Percentiles rank a stretch among this genome's conserved stretches.
These are phyloP conservation scores for Aegilops umbellulata DNA, from an alignment of 176 grass and related monocot genomes.

Conservation along the genomic window DNA sequence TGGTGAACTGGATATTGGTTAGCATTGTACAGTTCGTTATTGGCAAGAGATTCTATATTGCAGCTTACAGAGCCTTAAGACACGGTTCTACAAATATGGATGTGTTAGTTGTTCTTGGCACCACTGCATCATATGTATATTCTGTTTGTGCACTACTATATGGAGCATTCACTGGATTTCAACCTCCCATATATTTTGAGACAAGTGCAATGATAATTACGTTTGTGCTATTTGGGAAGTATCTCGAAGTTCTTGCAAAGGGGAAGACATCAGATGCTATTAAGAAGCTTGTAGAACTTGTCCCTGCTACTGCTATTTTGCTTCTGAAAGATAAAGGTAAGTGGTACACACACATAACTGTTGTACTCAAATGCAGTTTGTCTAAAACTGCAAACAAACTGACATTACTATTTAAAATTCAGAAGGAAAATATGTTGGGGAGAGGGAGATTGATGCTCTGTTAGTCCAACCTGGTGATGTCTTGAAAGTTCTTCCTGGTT, in stretches of 20 bases:
- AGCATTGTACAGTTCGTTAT: slow-evolving; percentile 92
- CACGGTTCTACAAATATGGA: slow-evolving; percentile 99
- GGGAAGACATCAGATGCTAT: slow-evolving; percentile 97
- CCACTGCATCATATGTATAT: slow-evolving; percentile 88
- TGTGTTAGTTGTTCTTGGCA: slow-evolving; percentile 91
- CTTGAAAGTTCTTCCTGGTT: slow-evolving; percentile 95
- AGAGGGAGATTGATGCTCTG: slow-evolving; percentile 91
- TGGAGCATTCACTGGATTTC: slow-evolving; percentile 64
- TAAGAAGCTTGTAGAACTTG: slow-evolving; percentile 95
- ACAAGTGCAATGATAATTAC: slow-evolving; percentile 99
- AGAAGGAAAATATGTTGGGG: slow-evolving; percentile 67
- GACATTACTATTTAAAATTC: slow-evolving; percentile 19
- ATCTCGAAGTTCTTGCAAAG: slow-evolving; percentile 95
- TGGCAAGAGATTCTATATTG: slow-evolving; percentile 76
- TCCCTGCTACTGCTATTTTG: slow-evolving; percentile 87
- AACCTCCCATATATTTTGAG: slow-evolving; percentile 90
- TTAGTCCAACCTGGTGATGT: slow-evolving; percentile 91
- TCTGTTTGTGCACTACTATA: slow-evolving; percentile 84
- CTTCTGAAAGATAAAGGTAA: slow-evolving; percentile 90
- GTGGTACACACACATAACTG: neutral
- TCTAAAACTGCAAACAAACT: slow-evolving; percentile 12
- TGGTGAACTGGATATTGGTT: slow-evolving; percentile 83
- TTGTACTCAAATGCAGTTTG: slow-evolving; percentile 5
- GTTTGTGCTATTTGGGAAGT: slow-evolving; percentile 96
- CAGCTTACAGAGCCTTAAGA: slow-evolving; percentile 68